phyloP scores from a whole-genome alignment of 2,329 filamentous ascomycete species.

The Stromatinia cepivora region DNA sequence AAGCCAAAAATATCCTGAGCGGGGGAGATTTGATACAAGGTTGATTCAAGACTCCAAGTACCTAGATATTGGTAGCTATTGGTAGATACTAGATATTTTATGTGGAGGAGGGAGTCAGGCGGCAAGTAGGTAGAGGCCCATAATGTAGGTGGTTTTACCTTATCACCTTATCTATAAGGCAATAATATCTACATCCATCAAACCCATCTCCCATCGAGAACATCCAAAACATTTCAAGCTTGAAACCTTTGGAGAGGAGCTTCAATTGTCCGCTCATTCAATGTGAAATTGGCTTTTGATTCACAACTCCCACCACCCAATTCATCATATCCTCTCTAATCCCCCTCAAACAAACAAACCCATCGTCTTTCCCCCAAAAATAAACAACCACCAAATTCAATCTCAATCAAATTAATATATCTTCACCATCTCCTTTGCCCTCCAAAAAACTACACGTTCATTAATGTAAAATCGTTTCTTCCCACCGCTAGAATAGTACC shows the following conservation, averaged over 20 bases:
- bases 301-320: background rate
- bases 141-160: too few species aligned
- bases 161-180: background rate
- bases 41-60: background rate
- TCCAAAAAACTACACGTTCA: background rate
- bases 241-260: conserved; percentile 16
- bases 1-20: background rate
- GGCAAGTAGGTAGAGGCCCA: too few species aligned
- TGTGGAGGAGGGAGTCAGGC: too few species aligned
- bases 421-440: background rate
- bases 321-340: background rate
- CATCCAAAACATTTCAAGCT: conserved; percentile 15
- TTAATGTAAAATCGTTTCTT: conserved; percentile 8
- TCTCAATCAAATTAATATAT: conserved; percentile 2
- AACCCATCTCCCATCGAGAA: conserved; percentile 5
- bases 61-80: background rate
- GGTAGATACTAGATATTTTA: too few species aligned
- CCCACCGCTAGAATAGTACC: background rate
- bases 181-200: background rate
- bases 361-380: background rate
- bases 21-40: background rate
- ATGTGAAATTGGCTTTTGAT: conserved; percentile 16
- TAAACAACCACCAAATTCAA: background rate
- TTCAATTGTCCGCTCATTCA: conserved; percentile 7
- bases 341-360: background rate